Base-by-base conservation (phyloP, 140 eudicot genomes). In the Erigeron philadelphicus region DNA sequence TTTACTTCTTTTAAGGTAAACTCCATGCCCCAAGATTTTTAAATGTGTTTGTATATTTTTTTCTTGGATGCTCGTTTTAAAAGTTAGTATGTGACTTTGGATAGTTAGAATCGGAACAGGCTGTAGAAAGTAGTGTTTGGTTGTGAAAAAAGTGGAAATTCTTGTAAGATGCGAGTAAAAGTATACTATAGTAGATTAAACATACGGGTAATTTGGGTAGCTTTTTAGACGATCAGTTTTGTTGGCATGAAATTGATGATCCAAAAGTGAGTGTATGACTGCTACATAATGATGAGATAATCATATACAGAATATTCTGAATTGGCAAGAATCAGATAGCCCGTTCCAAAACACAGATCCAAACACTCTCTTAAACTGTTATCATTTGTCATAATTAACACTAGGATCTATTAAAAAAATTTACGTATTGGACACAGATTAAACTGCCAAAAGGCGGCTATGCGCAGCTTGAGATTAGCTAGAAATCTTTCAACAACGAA, bases 401-500 rank as follows among this genome's bases (percentile, higher is more conserved):
- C 53, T 52, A 62, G 18, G 45, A 11, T 65, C 23, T 40, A n/a
- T 21, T 13, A 66, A 54, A 48, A 7, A 10, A 18, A 8, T 54
- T 61, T 61, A 52, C 53, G 12, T 64, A 41, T 45, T 73, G 60
- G 55, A 11, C 38, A 46, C 18, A 89, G 96, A 88, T 80, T 89
- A 78, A 89, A 89, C 54, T 89, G 96, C 71, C 96, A 89, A 73
- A 89, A 86, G 80, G 90, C 91, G 15, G 96, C 96, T 25, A 89
- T 84, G 91, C 87, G 89, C 15, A 84, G 96, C 74, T 80, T 89
- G 71, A 81, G 95, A 44, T 76, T 86, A 77, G 95, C 96, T 58
- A 80, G 89, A 58, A 89, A 87, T 63, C 83, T 81, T 71, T 72
- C 96, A 46, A 79, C 68, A 17, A 76, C 84, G 16, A 76, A 80